A percentile compares a stretch with the other conserved stretches of the same genome.
phyloP scores from a whole-genome alignment of 2,329 filamentous ascomycete genomes.

The Lecanicillium sp. region DNA sequence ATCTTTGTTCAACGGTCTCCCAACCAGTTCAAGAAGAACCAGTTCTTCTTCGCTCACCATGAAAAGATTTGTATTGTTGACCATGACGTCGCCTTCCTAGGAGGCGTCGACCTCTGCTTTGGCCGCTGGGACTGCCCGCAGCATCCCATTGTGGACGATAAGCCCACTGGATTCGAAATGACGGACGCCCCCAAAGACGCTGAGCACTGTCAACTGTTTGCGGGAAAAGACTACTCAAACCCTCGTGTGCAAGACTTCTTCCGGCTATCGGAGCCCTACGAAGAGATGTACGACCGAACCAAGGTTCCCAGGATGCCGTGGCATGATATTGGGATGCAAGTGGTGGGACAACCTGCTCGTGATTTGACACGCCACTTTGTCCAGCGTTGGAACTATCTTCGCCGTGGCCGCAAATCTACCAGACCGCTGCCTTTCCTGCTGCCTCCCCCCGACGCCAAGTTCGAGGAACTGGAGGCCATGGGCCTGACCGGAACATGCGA shows the following conservation, averaged over 20 bases:
- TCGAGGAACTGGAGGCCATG: constrained; percentile 76
- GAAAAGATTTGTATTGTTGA: constrained; percentile 98
- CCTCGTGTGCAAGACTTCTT: constrained; percentile 94
- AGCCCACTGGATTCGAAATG: constrained; percentile 86
- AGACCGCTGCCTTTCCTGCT: constrained; percentile 88
- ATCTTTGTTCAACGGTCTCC: constrained; percentile 94
- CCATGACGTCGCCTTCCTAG: constrained; percentile 90
- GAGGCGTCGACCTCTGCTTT: constrained; percentile 93
- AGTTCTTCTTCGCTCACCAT: constrained; percentile 98
- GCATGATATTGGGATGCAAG: constrained; percentile 97
- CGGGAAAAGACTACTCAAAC: constrained; percentile 97
- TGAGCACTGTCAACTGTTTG: constrained; percentile 92
- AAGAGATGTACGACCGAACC: constrained; percentile 95
- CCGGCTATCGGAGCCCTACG: constrained; percentile 85
- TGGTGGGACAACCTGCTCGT: constrained; percentile 89
- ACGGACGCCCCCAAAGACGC: constrained; percentile 71
- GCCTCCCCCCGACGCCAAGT: constrained; percentile 85
- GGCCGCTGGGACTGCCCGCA: constrained; percentile 96
- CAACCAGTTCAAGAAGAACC: constrained; percentile 97
- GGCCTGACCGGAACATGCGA: constrained; percentile 92
- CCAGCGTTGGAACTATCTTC: constrained; percentile 95
- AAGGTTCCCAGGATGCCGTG: constrained; percentile 92
- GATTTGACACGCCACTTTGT: constrained; percentile 95
- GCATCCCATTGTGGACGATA: constrained; percentile 85
- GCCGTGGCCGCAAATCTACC: constrained; percentile 86